These are phyloP conservation scores for Parmales sp. DNA, from an alignment of 108 stramenopile genomes.

Conservation along the genomic window DNA sequence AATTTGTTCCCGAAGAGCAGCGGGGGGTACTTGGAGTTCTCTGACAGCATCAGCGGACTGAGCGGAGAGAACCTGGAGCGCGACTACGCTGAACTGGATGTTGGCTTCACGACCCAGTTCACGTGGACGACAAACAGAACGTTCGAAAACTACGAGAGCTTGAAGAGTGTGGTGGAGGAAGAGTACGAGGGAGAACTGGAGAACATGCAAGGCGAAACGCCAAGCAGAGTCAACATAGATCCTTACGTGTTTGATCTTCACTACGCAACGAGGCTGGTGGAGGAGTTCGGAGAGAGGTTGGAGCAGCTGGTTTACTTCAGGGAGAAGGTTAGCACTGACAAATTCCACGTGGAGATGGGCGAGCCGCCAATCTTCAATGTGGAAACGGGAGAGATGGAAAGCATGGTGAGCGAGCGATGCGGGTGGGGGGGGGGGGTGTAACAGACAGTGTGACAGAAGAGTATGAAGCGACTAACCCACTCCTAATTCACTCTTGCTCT, in stretches of 20 bases:
- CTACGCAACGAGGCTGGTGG: constrained; percentile 47
- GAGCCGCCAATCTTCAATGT: not conserved
- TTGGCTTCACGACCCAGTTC: constrained; percentile 42
- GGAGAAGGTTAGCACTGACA: constrained; percentile 9
- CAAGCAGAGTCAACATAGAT: constrained; percentile 38
- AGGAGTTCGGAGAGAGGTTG: constrained; percentile 52
- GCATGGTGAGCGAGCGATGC: too few species aligned
- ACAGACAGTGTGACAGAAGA: not conserved
- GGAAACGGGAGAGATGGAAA: not conserved
- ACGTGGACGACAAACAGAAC: constrained; percentile 32
- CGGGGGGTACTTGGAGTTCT: too few species aligned
- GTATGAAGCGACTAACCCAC: not conserved
- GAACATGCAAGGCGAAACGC: constrained; percentile 14
- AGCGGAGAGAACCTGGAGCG: constrained; percentile 12
- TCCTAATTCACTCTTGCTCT: not conserved
- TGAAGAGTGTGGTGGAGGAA: constrained; percentile 32
- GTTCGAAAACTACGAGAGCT: constrained; percentile 34
- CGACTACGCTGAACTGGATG: constrained; percentile 14
- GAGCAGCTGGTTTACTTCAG: constrained; percentile 24
- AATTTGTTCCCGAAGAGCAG: not conserved
- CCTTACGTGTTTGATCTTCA: constrained; percentile 51
- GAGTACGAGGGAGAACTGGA: constrained; percentile 40
- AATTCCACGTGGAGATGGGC: constrained; percentile 1
- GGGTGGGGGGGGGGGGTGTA: too few species aligned
- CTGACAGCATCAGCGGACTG: constrained; percentile 15